Base-by-base conservation (phyloP, 495 filamentous ascomycete genomes). In the Penicillium chermesinum region DNA sequence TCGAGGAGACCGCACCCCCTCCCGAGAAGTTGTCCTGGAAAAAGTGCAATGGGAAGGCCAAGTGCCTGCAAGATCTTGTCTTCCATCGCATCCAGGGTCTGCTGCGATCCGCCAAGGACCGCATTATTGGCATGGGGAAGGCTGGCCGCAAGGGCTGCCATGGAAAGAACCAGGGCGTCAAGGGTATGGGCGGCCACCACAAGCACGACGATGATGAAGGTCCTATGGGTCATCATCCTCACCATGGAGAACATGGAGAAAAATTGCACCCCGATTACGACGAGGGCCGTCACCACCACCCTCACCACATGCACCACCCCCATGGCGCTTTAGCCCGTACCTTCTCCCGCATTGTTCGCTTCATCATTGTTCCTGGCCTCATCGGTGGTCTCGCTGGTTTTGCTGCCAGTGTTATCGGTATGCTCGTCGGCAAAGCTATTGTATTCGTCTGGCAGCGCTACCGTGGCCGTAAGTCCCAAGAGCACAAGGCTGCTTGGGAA, bases 401-500 rank as follows among this genome's bases (percentile, higher is more conserved):
- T 46, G 63, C 67, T 4, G 75, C 76, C 33, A 73, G 72, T 44
- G 73, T 71, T n/a, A 55, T 79, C 25, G 76, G 76, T 39, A 79
- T 78, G 75, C 53, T 78, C 30, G 65, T 77, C 14, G 76, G 75
- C 34, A 74, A 79, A 59, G 46, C 65, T 13, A 63, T 74, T 22
- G 63, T 78, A 17, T 77, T 71, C 61, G 20, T 78, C 41, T 79
- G 76, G 76, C 65, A 66, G 41, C 70, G 72, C 35, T 68, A 66
- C 56, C 68, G 71, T 47, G 67, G 64, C 36, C 50, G 57, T 44
- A 52, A 57, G 25, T 39, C 53, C 15, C 49, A 63, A 41, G 60
- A 63, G 32, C 58, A 66, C 32, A 53, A 52, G 46, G 59, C 61
- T 41, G 61, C 56, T 30, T 59, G 55, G 48, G 70, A 72, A 42